phyloP scores from a whole-genome alignment of 345 rosid genomes.

The Citrus inodora region DNA sequence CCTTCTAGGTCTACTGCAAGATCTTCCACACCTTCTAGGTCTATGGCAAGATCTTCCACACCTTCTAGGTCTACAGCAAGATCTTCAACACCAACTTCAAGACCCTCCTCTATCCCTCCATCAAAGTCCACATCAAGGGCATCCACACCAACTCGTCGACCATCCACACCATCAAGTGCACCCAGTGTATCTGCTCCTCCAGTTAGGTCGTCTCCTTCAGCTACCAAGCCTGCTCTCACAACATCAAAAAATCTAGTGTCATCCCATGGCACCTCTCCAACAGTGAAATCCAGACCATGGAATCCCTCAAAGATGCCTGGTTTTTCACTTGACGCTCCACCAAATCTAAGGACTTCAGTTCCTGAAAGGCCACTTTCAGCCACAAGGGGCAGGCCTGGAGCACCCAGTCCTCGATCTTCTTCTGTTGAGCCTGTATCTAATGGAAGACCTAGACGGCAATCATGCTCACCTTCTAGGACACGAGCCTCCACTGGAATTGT shows the following conservation, averaged over 20 bases:
- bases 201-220: slow-evolving; percentile 42
- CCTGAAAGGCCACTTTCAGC: slow-evolving; percentile 94
- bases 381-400: slow-evolving; percentile 93
- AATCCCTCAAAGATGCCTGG: slow-evolving; percentile 99
- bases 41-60: slow-evolving; percentile 74
- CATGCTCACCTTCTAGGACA: slow-evolving; percentile 97
- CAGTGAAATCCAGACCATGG: slow-evolving; percentile 84
- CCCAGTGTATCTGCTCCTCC: slow-evolving; percentile 49
- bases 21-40: slow-evolving; percentile 82
- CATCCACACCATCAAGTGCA: slow-evolving; percentile 55
- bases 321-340: slow-evolving; percentile 90
- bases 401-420: slow-evolving; percentile 80
- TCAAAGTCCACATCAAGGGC: slow-evolving; percentile 72
- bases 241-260: slow-evolving; percentile 47
- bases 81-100: slow-evolving; percentile 86
- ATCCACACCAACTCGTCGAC: slow-evolving; percentile 84
- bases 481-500: slow-evolving; percentile 53
- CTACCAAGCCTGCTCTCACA: slow-evolving; percentile 36
- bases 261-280: slow-evolving; percentile 79
- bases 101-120: slow-evolving; percentile 68
- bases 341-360: slow-evolving; percentile 84
- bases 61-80: slow-evolving; percentile 80
- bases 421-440: slow-evolving; percentile 71
- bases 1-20: slow-evolving; percentile 79
- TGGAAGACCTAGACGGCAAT: slow-evolving; percentile 79